Percentiles rank a stretch among this genome's conserved stretches.
These are phyloP conservation scores for Glycine latifolia DNA, from an alignment of 306 rosid genomes.

Conservation along the genomic window DNA sequence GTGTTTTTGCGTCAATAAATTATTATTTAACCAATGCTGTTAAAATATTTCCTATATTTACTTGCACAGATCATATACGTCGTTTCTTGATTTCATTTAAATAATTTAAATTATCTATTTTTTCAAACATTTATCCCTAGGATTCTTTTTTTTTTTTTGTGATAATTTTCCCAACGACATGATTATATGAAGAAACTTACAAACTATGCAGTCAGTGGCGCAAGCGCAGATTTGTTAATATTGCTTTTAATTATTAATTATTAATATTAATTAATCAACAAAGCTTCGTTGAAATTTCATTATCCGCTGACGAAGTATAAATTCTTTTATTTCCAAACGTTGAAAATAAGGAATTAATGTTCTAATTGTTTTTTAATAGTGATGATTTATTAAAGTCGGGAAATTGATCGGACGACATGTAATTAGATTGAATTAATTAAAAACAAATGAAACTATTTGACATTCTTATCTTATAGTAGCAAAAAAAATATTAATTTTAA, in stretches of 20 bases:
- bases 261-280: too few relatives aligned
- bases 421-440: constrained; percentile 6
- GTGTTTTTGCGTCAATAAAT: background rate
- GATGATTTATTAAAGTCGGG: too few relatives aligned
- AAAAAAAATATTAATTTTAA: too few relatives aligned
- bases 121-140: too few relatives aligned
- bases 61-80: background rate
- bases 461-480: background rate
- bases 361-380: background rate
- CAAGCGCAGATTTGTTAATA: constrained; percentile 16
- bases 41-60: background rate
- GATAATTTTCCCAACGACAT: background rate
- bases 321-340: background rate
- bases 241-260: background rate
- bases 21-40: background rate
- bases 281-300: constrained; percentile 16
- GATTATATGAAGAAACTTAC: too few relatives aligned
- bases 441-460: constrained; percentile 2
- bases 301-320: background rate
- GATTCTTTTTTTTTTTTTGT: too few relatives aligned
- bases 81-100: background rate
- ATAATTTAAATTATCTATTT: background rate
- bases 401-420: background rate
- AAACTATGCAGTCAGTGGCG: background rate
- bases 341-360: constrained; percentile 13